phyloP scores from a whole-genome alignment of 2,329 filamentous ascomycete species.

The Colletotrichum simmondsii region DNA sequence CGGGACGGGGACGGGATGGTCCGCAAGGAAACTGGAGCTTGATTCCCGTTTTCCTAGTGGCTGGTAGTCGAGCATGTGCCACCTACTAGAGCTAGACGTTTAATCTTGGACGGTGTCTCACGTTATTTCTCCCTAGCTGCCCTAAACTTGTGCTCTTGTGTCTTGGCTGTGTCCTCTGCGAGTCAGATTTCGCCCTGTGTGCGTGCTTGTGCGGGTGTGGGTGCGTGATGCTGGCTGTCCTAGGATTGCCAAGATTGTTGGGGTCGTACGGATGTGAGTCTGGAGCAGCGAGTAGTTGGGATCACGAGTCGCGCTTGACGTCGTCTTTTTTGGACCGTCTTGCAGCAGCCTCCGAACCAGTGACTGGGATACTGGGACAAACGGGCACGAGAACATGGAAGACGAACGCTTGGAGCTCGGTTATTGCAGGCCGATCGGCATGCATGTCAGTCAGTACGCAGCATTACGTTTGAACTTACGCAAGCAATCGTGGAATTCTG shows the following conservation, averaged over 20 bases:
- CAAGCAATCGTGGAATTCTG: constrained; percentile 27
- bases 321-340: not conserved
- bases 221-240: not conserved
- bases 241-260: constrained; percentile 18
- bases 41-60: not conserved
- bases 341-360: not conserved
- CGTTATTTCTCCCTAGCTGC: constrained; percentile 12
- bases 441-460: constrained; percentile 1
- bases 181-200: constrained; percentile 12
- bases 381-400: not conserved
- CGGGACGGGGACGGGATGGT: constrained; percentile 27
- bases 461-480: constrained; percentile 30
- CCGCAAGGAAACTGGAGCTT: constrained; percentile 17
- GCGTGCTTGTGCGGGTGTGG: constrained; percentile 17
- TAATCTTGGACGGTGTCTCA: constrained; percentile 20
- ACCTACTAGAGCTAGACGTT: constrained; percentile 3
- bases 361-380: constrained; percentile 7
- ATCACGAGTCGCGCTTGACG: constrained; percentile 23
- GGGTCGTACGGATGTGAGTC: not conserved
- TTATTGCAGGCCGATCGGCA: constrained; percentile 27
- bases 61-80: not conserved
- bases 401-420: constrained; percentile 18
- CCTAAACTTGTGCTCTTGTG: not conserved
- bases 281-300: not conserved
- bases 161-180: constrained; percentile 20